Evolutionary conservation across 257 asterid genomes (phyloP).

Genomic region (Voacanga thouarsii): DNA sequence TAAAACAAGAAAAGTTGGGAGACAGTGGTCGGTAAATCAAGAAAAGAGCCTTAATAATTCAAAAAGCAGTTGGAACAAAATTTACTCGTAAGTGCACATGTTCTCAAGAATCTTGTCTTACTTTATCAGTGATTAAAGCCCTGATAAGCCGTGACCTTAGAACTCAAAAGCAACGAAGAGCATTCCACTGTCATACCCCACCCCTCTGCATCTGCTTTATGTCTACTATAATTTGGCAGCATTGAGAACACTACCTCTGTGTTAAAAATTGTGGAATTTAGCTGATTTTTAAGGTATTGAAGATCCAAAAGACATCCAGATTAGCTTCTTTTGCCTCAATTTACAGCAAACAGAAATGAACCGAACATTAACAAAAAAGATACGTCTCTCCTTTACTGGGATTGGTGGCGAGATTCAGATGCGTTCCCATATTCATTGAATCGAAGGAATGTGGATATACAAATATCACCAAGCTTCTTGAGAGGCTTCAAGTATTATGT

Average conservation of each 20-base stretch:
- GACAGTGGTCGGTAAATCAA: slow-evolving; percentile 20
- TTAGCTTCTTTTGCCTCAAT: background rate
- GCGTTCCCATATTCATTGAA: slow-evolving; percentile 4
- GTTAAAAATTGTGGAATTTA: background rate
- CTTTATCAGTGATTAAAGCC: background rate
- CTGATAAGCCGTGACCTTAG: background rate
- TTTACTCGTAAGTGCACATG: background rate
- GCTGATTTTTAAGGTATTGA: background rate
- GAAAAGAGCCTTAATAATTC: slow-evolving; percentile 11
- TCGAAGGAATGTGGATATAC: slow-evolving; percentile 13
- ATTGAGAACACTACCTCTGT: background rate
- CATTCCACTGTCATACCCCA: background rate
- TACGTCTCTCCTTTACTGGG: background rate
- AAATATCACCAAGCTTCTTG: slow-evolving; percentile 11
- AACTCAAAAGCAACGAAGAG: background rate
- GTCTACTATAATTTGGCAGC: background rate
- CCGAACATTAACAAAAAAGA: background rate
- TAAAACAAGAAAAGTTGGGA: slow-evolving; percentile 6
- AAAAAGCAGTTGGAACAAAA: slow-evolving; percentile 14
- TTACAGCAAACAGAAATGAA: background rate
- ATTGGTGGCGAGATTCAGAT: background rate
- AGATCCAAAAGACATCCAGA: background rate
- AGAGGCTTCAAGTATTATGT: slow-evolving; percentile 14
- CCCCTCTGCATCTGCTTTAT: background rate
- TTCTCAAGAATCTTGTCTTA: background rate